Evolutionary conservation across 2,329 filamentous ascomycete species (phyloP).

Genomic region (Colletotrichum brevisporum): DNA sequence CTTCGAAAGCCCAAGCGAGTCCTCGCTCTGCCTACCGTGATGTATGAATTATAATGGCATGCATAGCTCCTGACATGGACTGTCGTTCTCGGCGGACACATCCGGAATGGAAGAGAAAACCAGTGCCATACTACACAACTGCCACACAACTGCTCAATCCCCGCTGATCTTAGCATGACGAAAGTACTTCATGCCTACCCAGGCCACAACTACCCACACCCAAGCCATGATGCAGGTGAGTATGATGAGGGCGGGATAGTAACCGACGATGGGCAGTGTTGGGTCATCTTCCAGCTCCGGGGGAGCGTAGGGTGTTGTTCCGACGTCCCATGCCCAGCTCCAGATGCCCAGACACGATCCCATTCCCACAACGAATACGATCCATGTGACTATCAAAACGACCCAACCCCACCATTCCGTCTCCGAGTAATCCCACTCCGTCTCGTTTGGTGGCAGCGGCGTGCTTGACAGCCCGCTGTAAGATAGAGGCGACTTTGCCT

Average conservation of each 20-base stretch:
- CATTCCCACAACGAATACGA: conserved; percentile 97
- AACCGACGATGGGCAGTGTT: conserved; percentile 94
- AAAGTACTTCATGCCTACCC: conserved; percentile 99
- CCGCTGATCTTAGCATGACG: conserved; percentile 91
- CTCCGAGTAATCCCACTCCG: conserved; percentile 90
- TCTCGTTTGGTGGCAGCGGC: conserved; percentile 62
- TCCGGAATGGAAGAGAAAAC: too few relatives aligned
- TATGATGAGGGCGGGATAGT: conserved; percentile 95
- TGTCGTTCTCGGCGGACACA: too few relatives aligned
- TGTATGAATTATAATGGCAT: too few relatives aligned
- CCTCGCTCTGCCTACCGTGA: too few relatives aligned
- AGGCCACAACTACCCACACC: conserved; percentile 98
- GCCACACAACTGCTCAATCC: conserved; percentile 58
- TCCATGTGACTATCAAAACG: conserved; percentile 90
- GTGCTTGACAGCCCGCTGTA: conserved; percentile 66
- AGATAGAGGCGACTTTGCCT: conserved; percentile 73
- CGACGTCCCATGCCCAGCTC: conserved; percentile 99
- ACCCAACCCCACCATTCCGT: conserved; percentile 99
- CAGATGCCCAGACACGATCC: conserved; percentile 94
- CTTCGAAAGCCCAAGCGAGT: too few relatives aligned
- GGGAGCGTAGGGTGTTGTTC: conserved; percentile 94
- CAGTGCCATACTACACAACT: not conserved
- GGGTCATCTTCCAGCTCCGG: conserved; percentile 96
- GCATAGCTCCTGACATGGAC: too few relatives aligned
- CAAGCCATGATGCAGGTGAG: conserved; percentile 96